Evolutionary conservation across 805 yeast genomes (phyloP), one percentile per base, ranked within the genome.

Genomic region (Pichia nakasei): DNA sequence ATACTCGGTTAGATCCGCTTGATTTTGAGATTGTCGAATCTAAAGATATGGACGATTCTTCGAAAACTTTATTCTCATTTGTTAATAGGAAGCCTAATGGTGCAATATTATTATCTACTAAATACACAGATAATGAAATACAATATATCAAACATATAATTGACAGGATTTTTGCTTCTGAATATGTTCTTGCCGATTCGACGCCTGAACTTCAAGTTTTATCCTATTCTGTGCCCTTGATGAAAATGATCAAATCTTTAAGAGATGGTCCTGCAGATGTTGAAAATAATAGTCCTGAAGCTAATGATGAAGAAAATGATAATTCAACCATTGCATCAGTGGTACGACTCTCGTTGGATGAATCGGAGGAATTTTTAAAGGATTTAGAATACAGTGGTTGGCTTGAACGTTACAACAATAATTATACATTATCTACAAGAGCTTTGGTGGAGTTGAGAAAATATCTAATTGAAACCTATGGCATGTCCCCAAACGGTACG

Each of bases 301-400:
- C 17, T 29, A 17, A 29, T 29, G 17, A 17, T 15, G 32, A 15
- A 6, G 32, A 15, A 2, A 12, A 12, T 3, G 17, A 29, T 9
- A 29, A 8, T 3, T 15, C n/a, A 15, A 17, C 15, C 2, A 12
- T 15, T 15, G 49, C 44, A 1, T 61, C 75, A 20, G 50, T 76
- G 8, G 59, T 52, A 11, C 39, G 38, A 18, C 24, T 41, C 5
- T 38, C 43, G 11, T 27, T 26, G 48, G 50, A 34, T 46, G 62
- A 75, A 29, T 63, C 75, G 0, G 62, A 65, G n/a, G 45, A 41
- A 1, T 64, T 76, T 22, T 50, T 77, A 9, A 60, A 52, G 9
- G 50, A 58, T 18, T 53, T 78, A 8, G 68, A 71, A 15, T 67
- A 68, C 39, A 72, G 68, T 41, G 80, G 77, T n/a, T 78, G 82